phyloP scores from a whole-genome alignment of 805 yeast genomes.

The Priceomyces castillae region DNA sequence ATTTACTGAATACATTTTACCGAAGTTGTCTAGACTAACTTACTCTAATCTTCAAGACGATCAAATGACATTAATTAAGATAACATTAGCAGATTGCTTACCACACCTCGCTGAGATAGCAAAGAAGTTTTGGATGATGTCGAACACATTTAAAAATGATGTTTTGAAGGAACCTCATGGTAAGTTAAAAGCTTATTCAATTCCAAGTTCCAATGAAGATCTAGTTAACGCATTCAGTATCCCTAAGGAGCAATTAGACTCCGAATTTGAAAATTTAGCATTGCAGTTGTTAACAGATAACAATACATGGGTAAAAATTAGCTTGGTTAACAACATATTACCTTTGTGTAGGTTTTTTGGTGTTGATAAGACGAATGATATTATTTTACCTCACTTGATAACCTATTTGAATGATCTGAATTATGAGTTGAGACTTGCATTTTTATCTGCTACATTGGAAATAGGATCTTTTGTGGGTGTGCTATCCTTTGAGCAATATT shows the following conservation, averaged over 20 bases:
- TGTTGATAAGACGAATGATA: slow-evolving; percentile 81
- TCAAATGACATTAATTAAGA: slow-evolving; percentile 39
- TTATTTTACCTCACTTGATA: slow-evolving; percentile 84
- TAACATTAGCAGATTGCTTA: slow-evolving; percentile 68
- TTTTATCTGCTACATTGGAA: slow-evolving; percentile 68
- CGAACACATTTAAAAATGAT: slow-evolving; percentile 43
- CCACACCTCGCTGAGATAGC: slow-evolving; percentile 71
- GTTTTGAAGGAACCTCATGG: slow-evolving; percentile 9
- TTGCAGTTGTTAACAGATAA: slow-evolving; percentile 67
- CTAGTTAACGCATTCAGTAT: slow-evolving; percentile 15
- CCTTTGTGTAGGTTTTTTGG: slow-evolving; percentile 83
- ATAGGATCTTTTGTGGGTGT: slow-evolving; percentile 81
- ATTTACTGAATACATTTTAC: slow-evolving; percentile 80
- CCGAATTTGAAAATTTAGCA: slow-evolving; percentile 63
- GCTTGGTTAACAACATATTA: slow-evolving; percentile 67
- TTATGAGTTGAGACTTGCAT: slow-evolving; percentile 61
- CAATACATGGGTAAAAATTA: slow-evolving; percentile 61
- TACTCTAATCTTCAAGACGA: slow-evolving; percentile 11
- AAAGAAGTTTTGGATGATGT: slow-evolving; percentile 59
- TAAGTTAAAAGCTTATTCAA: slow-evolving; percentile 7
- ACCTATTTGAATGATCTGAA: slow-evolving; percentile 85
- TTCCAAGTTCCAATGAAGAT: slow-evolving; percentile 24
- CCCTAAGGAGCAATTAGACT: slow-evolving; percentile 44
- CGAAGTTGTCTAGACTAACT: slow-evolving; percentile 47
- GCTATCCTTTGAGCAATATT: slow-evolving; percentile 79